Evolutionary conservation across 148 eudicot genomes (phyloP).

Genomic region (Euryodendron excelsum): DNA sequence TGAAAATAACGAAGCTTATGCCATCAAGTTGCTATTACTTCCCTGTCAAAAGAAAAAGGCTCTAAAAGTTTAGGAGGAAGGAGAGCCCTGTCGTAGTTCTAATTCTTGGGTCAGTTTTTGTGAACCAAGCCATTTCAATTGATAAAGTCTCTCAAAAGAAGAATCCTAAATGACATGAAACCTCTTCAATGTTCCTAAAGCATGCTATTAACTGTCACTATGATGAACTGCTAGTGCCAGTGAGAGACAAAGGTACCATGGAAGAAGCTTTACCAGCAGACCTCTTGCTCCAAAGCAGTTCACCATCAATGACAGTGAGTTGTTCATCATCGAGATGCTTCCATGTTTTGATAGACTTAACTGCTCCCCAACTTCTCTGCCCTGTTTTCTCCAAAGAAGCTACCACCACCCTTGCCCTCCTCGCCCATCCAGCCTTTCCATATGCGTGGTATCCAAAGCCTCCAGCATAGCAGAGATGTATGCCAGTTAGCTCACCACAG

Average conservation of each 20-base stretch:
- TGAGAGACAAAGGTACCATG: neutral
- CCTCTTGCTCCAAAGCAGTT: conserved; percentile 70
- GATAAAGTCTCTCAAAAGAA: neutral
- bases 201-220: neutral
- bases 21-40: neutral
- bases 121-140: conserved; percentile 1
- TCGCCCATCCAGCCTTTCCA: conserved; percentile 88
- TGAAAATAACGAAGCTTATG: no score
- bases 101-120: neutral
- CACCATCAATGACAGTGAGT: conserved; percentile 58
- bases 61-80: neutral
- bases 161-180: neutral
- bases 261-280: conserved; percentile 38
- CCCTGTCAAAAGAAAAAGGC: neutral
- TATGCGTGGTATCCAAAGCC: conserved; percentile 98
- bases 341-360: conserved; percentile 81
- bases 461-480: conserved; percentile 86
- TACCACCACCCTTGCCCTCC: conserved; percentile 82
- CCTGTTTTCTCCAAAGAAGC: conserved; percentile 57
- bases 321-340: conserved; percentile 73
- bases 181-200: neutral
- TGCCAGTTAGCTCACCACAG: conserved; percentile 65
- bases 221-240: neutral
- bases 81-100: neutral
- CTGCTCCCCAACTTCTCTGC: conserved; percentile 65